A percentile compares a stretch with the other conserved stretches of the same genome.
These are phyloP conservation scores for Musa beccarii DNA, from an alignment of 176 grass and related monocot genomes.

Conservation along the genomic window DNA sequence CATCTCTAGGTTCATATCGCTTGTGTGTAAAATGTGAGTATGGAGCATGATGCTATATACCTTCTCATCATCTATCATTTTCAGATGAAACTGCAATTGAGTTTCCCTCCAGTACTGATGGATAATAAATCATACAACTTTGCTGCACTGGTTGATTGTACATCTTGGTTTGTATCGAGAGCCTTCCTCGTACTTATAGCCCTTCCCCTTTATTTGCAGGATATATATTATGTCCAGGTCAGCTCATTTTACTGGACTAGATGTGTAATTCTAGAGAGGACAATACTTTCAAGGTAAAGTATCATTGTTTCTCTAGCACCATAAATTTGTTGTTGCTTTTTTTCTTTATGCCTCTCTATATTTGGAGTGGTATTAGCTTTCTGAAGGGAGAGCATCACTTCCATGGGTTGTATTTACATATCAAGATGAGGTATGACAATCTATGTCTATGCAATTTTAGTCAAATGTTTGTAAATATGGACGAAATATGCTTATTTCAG, in stretches of 20 bases:
- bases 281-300: slow-evolving; percentile 1
- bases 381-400: not conserved
- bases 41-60: not conserved
- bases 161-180: not conserved
- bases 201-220: not conserved
- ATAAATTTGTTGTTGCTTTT: not conserved
- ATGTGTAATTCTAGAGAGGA: not conserved
- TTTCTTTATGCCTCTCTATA: not conserved
- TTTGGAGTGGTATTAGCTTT: not conserved
- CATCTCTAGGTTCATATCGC: not conserved
- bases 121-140: not conserved
- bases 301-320: not conserved
- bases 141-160: not conserved
- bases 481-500: too few species aligned
- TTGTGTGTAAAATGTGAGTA: slow-evolving; percentile 2
- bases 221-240: not conserved
- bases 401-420: not conserved
- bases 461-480: not conserved
- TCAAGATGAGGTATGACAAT: not conserved
- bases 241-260: not conserved
- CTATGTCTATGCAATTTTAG: not conserved
- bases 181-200: not conserved
- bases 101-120: not conserved
- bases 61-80: not conserved
- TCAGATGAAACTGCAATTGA: not conserved